Evolutionary conservation across 371 early-diverging fungal species (phyloP).

Genomic region (Mycotypha africana): DNA sequence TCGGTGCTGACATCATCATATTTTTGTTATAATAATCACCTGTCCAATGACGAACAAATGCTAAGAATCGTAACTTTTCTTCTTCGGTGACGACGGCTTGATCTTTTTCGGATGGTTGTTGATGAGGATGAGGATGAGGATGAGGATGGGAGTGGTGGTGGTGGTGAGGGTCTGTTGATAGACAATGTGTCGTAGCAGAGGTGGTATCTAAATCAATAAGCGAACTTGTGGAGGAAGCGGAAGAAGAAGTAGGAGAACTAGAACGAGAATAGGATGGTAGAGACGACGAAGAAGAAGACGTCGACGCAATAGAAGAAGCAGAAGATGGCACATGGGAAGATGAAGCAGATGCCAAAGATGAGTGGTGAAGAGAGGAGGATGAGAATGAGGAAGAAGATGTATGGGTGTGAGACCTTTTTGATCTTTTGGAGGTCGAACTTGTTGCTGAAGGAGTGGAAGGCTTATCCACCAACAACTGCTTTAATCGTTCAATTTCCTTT

Average conservation of each 20-base stretch:
- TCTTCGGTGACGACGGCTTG: conserved; percentile 23
- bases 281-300: conserved; percentile 1
- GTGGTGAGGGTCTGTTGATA: too few species aligned
- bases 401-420: neutral
- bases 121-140: too few species aligned
- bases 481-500: conserved; percentile 39
- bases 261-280: conserved; percentile 11
- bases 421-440: too few species aligned
- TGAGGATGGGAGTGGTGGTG: too few species aligned
- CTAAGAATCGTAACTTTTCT: conserved; percentile 37
- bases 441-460: too few species aligned
- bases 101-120: too few species aligned
- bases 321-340: conserved; percentile 13
- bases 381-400: neutral
- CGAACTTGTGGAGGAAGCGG: conserved; percentile 10
- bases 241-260: conserved; percentile 1
- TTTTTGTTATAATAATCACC: conserved; percentile 34
- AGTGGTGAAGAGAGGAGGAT: neutral
- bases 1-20: too few species aligned
- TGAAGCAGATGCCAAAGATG: conserved; percentile 2
- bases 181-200: too few species aligned
- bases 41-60: conserved; percentile 43
- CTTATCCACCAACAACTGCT: conserved; percentile 32
- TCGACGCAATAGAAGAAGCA: neutral
- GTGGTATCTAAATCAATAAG: too few species aligned